These are phyloP conservation scores for Hanseniaspora mollemarum DNA, from an alignment of 805 yeast genomes.

Conservation along the genomic window DNA sequence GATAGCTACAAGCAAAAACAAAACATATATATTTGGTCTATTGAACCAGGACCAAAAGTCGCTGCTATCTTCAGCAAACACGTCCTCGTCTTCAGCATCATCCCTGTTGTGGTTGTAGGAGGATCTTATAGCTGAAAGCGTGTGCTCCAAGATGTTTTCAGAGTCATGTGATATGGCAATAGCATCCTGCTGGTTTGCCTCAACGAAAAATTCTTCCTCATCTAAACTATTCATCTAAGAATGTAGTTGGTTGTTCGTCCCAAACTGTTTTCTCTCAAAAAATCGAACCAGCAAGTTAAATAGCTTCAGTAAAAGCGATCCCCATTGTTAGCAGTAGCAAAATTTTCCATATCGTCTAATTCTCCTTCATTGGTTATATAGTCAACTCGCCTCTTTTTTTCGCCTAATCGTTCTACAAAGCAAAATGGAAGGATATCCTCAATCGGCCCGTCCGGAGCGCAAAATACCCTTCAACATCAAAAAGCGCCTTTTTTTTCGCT, in stretches of 20 bases:
- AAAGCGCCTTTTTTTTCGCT: too few species aligned
- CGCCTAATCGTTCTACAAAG: too few species aligned
- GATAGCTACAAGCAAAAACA: constrained; percentile 6
- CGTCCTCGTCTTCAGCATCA: not conserved
- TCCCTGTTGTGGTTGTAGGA: not conserved
- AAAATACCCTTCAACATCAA: not conserved
- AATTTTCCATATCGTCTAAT: too few species aligned
- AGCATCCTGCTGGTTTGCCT: not conserved
- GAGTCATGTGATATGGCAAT: not conserved
- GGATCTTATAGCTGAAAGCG: constrained; percentile 11
- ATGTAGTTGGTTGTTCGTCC: not conserved
- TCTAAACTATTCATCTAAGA: constrained; percentile 3
- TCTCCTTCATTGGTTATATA: too few species aligned
- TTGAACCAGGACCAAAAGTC: not conserved
- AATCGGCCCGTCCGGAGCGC: not conserved
- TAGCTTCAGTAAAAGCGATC: too few species aligned
- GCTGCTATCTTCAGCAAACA: not conserved
- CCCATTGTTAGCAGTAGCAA: too few species aligned
- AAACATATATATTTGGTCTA: constrained; percentile 6
- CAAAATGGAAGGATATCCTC: not conserved
- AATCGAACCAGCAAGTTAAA: too few species aligned
- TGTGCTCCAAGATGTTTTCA: constrained; percentile 12
- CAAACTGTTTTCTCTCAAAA: not conserved
- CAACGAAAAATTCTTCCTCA: constrained; percentile 7
- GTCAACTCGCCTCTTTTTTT: too few species aligned